Evolutionary conservation across 495 filamentous ascomycete species (phyloP).

Genomic region (Hypomontagnella submonticulosa): DNA sequence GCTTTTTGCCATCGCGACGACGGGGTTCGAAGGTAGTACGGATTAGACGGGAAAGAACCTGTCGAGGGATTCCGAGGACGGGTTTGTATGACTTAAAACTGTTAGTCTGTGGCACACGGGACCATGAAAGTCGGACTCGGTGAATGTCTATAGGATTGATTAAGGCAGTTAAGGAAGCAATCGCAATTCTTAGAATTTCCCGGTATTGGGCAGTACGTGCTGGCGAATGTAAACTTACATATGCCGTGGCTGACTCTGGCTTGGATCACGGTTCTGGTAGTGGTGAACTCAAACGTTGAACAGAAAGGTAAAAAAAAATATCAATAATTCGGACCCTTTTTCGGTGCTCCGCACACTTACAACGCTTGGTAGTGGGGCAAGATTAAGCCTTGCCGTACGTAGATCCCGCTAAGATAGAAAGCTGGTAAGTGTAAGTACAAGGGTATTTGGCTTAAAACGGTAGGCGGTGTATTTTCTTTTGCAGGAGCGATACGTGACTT

Average conservation of each 20-base stretch:
- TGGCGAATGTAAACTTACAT: conserved; percentile 8
- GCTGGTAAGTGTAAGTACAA: conserved; percentile 4
- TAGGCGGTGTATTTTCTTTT: conserved; percentile 46
- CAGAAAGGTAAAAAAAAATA: conserved; percentile 14
- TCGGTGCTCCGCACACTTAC: conserved; percentile 9
- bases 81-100: conserved; percentile 13
- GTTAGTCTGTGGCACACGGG: background rate
- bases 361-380: conserved; percentile 19
- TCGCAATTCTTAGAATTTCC: background rate
- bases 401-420: conserved; percentile 42
- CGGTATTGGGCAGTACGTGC: background rate
- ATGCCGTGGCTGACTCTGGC: background rate
- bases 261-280: background rate
- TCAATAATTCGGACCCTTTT: conserved; percentile 18
- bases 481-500: conserved; percentile 22
- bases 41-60: background rate
- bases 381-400: conserved; percentile 29
- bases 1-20: conserved; percentile 80
- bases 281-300: conserved; percentile 10
- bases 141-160: too few species aligned
- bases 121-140: too few species aligned
- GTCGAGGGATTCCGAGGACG: conserved; percentile 1
- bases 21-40: background rate
- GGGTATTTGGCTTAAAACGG: conserved; percentile 20
- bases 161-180: background rate